These are phyloP conservation scores for Malassezia dermatis DNA, from an alignment of 1,284 basidiomycete species.

Conservation along the genomic window DNA sequence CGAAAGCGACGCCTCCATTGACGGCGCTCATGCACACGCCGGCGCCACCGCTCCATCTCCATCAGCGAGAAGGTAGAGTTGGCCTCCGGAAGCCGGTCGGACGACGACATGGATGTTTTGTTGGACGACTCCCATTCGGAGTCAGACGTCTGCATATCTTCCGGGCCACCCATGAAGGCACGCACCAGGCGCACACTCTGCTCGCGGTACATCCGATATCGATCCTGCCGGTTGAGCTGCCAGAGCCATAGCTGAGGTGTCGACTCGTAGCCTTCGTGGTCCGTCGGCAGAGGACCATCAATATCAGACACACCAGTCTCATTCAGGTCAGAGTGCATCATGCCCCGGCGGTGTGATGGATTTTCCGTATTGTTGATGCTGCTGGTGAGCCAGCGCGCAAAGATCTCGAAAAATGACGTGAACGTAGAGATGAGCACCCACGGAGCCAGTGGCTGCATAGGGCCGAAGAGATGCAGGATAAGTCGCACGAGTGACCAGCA, in stretches of 20 bases:
- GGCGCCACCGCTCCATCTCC: conserved; percentile 10
- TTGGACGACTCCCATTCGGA: conserved; percentile 2
- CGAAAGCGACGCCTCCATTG: not conserved
- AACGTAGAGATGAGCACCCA: conserved; percentile 74
- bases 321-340: conserved; percentile 14
- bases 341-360: conserved; percentile 16
- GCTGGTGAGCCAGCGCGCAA: conserved; percentile 45
- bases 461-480: conserved; percentile 60
- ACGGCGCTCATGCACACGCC: conserved; percentile 5
- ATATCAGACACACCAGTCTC: conserved; percentile 9
- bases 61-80: not conserved
- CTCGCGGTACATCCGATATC: conserved; percentile 15
- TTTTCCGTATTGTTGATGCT: conserved; percentile 40
- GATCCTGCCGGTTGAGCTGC: conserved; percentile 16
- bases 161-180: conserved; percentile 31
- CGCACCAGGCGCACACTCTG: conserved; percentile 32
- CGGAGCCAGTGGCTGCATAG: conserved; percentile 59
- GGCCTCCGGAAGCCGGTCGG: not conserved
- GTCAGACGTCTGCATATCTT: not conserved
- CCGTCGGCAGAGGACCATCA: conserved; percentile 9
- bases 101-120: not conserved
- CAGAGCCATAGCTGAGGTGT: conserved; percentile 13
- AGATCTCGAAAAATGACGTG: conserved; percentile 51
- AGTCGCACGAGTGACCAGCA: conserved; percentile 74
- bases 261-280: conserved; percentile 9